Evolutionary conservation across 805 yeast genomes (phyloP), one percentile per base, ranked within the genome.

Genomic region (Danielozyma ontarioensis): DNA sequence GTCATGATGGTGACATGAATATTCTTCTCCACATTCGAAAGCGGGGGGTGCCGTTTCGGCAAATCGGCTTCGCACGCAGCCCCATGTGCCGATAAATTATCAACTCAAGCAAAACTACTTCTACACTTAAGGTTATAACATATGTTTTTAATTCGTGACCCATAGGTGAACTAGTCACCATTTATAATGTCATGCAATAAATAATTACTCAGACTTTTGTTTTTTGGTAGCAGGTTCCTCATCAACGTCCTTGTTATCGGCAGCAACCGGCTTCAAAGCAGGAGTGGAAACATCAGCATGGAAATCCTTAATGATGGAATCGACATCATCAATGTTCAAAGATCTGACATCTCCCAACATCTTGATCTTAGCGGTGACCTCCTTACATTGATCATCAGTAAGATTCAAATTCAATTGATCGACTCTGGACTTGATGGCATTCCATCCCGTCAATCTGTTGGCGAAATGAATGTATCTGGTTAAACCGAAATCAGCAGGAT

Each of bases 401-500:
- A 74, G 59, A 45, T 71, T 59, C 57, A 74, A 62, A 50, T 74
- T 74, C 59, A 74, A 64, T 48, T 74, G 80, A 50, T 74, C 80
- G 33, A 74, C 79, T 58, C 80, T 66, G 24, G 76, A 65, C 53
- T 74, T 74, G 56, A 74, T 74, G 24, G 80, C 80, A 49, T 74
- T 74, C 80, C 80, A 74, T 23, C 80, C 80, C 11, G 80, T 74
- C 51, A 74, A 64, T 51, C 79, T 62, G 60, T 73, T 74, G 41
- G 80, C 80, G 45, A 74, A 74, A 51, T 74, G 79, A 40, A 74
- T 74, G 50, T 74, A 74, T 50, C 80, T 68, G n/a, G 78, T 70
- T 47, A 74, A 64, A 37, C 80, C 80, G 48, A 74, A 74, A 54
- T 74, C 80, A 16, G 65, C 55, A 21, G 80, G 80, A 45, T 70